Percentiles rank a stretch among this genome's conserved stretches.
phyloP scores from a whole-genome alignment of 2,329 filamentous ascomycete genomes.

The Trichoderma brevicompactum region DNA sequence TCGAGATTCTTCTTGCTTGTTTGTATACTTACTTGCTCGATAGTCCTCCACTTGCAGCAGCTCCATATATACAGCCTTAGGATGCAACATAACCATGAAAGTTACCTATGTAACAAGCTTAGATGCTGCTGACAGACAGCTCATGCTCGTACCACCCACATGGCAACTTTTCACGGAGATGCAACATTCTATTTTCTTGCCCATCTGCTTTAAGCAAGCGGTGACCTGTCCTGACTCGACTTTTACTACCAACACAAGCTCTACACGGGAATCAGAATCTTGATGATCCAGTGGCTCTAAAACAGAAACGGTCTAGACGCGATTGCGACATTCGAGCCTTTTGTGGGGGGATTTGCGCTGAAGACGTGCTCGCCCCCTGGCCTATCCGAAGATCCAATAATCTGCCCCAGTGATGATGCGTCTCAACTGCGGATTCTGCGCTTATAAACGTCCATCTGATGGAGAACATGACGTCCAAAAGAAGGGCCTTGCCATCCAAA shows the following conservation, averaged over 20 bases:
- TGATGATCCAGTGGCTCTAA: slow-evolving; percentile 5
- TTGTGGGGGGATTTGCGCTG: slow-evolving; percentile 20
- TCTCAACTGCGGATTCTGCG: slow-evolving; percentile 14
- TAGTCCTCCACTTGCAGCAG: no score
- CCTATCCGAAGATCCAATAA: slow-evolving; percentile 15
- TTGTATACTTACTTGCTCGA: no score
- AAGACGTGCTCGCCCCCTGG: slow-evolving; percentile 10
- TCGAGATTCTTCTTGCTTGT: not conserved
- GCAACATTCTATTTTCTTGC: not conserved
- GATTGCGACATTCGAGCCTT: slow-evolving; percentile 27
- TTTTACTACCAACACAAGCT: not conserved
- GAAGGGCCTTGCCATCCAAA: not conserved
- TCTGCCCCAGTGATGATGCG: slow-evolving; percentile 4
- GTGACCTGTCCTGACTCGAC: not conserved
- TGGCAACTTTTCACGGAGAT: not conserved
- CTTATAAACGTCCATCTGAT: slow-evolving; percentile 2
- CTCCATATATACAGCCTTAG: no score
- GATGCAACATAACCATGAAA: no score
- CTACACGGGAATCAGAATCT: slow-evolving; percentile 3
- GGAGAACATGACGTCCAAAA: slow-evolving; percentile 15
- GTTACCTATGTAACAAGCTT: no score
- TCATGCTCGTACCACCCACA: no score
- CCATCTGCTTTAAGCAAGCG: not conserved
- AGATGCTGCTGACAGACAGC: no score
- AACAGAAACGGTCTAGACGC: slow-evolving; percentile 21